These are phyloP conservation scores for Sambucus nigra DNA, from an alignment of 129 eudicot genomes.

Conservation along the genomic window DNA sequence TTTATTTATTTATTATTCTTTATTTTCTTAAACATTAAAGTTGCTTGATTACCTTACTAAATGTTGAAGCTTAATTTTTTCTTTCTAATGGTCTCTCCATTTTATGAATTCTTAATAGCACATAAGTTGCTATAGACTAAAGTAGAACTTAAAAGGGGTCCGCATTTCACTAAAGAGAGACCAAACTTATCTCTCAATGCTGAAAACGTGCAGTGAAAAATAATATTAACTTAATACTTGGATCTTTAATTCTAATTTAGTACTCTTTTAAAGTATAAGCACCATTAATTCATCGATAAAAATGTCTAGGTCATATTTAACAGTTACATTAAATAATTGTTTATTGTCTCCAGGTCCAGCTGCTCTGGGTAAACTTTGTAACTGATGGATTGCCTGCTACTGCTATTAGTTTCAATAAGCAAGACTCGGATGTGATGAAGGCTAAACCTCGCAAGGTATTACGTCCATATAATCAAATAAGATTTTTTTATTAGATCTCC, in stretches of 20 bases:
- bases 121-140: neutral
- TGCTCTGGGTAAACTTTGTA: conserved; percentile 96
- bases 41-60: neutral
- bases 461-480: neutral
- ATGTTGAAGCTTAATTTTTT: neutral
- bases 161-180: neutral
- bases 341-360: conserved; percentile 64
- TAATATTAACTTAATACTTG: neutral
- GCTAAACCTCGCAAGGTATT: conserved; percentile 93
- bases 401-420: conserved; percentile 98
- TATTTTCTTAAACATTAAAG: neutral
- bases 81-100: too few species aligned
- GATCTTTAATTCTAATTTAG: neutral
- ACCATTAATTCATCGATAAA: neutral
- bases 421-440: conserved; percentile 98
- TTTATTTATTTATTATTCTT: too few species aligned
- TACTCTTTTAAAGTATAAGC: neutral
- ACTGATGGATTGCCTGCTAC: conserved; percentile 99
- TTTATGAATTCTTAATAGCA: too few species aligned
- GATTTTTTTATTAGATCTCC: neutral
- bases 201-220: neutral
- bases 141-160: neutral
- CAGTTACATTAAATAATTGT: neutral
- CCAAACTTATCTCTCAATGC: neutral
- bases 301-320: too few species aligned